Percentiles rank a stretch among this genome's conserved stretches.
Conservation (phyloP, 495 filamentous ascomycete genomes). For the Clohesyomyces aquaticus region DNA sequence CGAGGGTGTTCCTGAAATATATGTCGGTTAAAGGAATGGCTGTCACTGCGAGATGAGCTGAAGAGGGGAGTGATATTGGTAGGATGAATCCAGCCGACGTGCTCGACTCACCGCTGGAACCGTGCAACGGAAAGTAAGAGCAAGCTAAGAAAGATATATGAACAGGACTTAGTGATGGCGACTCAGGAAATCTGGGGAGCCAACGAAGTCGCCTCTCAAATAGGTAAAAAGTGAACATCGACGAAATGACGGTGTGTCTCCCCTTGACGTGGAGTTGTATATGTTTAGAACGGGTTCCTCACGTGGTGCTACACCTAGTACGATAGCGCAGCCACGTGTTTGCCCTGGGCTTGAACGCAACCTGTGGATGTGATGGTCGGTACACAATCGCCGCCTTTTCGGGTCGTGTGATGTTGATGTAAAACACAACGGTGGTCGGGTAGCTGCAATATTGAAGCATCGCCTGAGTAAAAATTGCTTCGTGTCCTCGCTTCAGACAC, state of each 20-base stretch:
- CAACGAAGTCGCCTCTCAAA: neutral
- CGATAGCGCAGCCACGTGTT: neutral
- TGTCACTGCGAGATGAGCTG: too few species aligned
- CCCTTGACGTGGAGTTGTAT: too few species aligned
- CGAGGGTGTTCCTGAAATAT: too few species aligned
- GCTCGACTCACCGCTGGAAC: neutral
- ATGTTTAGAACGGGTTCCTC: neutral
- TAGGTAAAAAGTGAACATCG: too few species aligned
- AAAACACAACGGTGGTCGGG: too few species aligned
- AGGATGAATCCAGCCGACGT: neutral
- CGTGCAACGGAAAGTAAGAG: neutral
- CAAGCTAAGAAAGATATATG: neutral
- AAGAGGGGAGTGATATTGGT: neutral
- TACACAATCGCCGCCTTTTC: neutral
- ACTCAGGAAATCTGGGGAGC: neutral
- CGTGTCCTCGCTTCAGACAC: too few species aligned
- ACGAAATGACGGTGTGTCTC: too few species aligned
- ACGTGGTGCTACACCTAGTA: neutral
- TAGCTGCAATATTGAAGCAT: neutral
- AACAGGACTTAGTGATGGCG: neutral
- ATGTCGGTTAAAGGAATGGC: too few species aligned
- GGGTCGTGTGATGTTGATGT: neutral
- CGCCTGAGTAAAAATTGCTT: neutral
- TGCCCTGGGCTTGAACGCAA: neutral
- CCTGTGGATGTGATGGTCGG: neutral